Percentiles rank a stretch among this genome's conserved stretches.
These are phyloP conservation scores for Rhinocladiella mackenziei DNA, from an alignment of 2,329 filamentous ascomycete genomes.

Conservation along the genomic window DNA sequence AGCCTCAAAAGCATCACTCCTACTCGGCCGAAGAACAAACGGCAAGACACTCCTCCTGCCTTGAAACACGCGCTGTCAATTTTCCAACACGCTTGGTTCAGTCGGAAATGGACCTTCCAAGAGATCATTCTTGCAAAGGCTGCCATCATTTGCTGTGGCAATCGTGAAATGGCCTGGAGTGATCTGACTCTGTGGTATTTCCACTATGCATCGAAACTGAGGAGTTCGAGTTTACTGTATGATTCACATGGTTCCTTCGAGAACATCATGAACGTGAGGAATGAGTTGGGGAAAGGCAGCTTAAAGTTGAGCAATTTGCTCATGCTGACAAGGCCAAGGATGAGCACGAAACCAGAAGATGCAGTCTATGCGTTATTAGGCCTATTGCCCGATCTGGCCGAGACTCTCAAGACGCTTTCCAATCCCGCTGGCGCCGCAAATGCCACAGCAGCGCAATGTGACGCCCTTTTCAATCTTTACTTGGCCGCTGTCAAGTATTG, in stretches of 20 bases:
- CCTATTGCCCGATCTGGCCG: constrained; percentile 12
- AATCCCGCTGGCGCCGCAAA: background rate
- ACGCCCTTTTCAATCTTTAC: constrained; percentile 15
- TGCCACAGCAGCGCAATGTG: too few relatives aligned
- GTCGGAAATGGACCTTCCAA: constrained; percentile 22
- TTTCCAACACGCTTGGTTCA: constrained; percentile 20
- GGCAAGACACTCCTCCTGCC: constrained; percentile 10
- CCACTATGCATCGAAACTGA: constrained; percentile 20
- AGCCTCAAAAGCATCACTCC: constrained; percentile 9
- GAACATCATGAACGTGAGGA: constrained; percentile 18
- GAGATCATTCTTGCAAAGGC: constrained; percentile 21
- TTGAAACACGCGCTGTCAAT: constrained; percentile 18
- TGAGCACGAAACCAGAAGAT: constrained; percentile 20
- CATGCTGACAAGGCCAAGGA: constrained; percentile 19
- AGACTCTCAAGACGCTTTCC: background rate
- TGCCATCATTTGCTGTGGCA: constrained; percentile 22
- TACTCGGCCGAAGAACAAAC: constrained; percentile 7
- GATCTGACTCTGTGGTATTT: constrained; percentile 22
- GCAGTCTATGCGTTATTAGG: constrained; percentile 19
- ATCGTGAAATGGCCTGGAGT: constrained; percentile 22
- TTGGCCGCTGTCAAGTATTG: constrained; percentile 15
- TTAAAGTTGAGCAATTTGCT: constrained; percentile 19
- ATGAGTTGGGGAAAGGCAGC: constrained; percentile 16
- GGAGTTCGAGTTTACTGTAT: constrained; percentile 18
- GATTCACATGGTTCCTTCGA: constrained; percentile 21